Evolutionary conservation across 2,329 filamentous ascomycete genomes (phyloP).

Genomic region (Claviceps fusiformis): DNA sequence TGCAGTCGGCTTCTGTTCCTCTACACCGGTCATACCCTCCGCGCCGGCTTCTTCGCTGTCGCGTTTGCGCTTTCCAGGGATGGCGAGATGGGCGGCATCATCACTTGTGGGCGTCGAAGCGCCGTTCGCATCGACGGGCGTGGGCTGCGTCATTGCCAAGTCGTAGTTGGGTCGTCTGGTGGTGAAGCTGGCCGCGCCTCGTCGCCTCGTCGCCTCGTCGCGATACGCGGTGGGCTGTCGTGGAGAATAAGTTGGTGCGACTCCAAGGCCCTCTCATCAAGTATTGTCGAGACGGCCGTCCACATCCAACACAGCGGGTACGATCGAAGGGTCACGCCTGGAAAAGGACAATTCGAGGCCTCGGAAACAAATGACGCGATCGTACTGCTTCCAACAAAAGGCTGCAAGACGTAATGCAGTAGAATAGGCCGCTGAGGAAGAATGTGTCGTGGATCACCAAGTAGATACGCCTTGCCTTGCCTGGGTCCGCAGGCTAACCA

Average conservation of each 20-base stretch:
- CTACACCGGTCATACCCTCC: constrained; percentile 15
- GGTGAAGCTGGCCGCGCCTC: constrained; percentile 19
- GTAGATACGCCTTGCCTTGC: constrained; percentile 7
- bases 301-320: constrained; percentile 19
- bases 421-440: constrained; percentile 20
- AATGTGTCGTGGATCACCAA: constrained; percentile 26
- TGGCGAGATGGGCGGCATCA: constrained; percentile 17
- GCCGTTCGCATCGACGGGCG: constrained; percentile 27
- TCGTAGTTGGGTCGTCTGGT: constrained; percentile 10
- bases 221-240: constrained; percentile 24
- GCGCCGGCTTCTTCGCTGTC: constrained; percentile 30
- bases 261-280: constrained; percentile 25
- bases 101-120: constrained; percentile 21
- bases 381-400: constrained; percentile 11
- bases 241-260: constrained; percentile 25
- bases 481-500: constrained; percentile 16
- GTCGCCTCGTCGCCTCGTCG: constrained; percentile 29
- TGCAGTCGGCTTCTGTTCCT: constrained; percentile 13
- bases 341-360: constrained; percentile 6
- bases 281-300: constrained; percentile 18
- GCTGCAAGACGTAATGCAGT: constrained; percentile 16
- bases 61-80: constrained; percentile 45
- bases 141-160: constrained; percentile 28
- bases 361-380: constrained; percentile 5
- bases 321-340: constrained; percentile 14